phyloP scores from a whole-genome alignment of 306 rosid species.

The Fragaria ananassa region DNA sequence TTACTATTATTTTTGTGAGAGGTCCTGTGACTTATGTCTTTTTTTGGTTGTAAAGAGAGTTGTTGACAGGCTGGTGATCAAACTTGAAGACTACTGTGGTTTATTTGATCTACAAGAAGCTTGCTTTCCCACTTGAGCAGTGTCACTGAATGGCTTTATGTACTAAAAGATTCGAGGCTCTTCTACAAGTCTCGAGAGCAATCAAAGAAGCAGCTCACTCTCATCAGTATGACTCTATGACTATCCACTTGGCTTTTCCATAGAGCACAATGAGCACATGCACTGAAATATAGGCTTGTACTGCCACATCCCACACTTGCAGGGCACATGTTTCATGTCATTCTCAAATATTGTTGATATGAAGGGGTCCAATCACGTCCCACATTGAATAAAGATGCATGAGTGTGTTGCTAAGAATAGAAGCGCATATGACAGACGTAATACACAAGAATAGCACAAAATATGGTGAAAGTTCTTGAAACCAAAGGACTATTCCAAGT shows the following conservation, averaged over 20 bases:
- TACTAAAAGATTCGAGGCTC: background rate
- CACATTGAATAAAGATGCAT: background rate
- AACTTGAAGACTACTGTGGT: background rate
- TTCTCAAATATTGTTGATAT: background rate
- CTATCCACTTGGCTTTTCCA: background rate
- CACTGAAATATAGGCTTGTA: background rate
- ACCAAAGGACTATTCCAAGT: background rate
- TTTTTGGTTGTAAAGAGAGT: conserved; percentile 5
- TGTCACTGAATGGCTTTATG: background rate
- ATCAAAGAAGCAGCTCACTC: background rate
- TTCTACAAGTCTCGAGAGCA: background rate
- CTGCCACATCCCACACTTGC: background rate
- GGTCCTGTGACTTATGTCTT: background rate
- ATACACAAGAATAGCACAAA: background rate
- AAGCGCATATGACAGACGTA: background rate
- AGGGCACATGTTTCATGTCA: background rate
- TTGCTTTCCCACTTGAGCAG: background rate
- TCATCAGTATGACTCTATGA: background rate
- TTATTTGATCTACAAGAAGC: background rate
- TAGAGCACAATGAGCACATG: background rate
- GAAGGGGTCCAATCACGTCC: background rate
- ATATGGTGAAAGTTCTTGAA: background rate
- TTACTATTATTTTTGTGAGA: background rate
- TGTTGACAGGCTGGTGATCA: background rate
- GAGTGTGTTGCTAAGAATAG: background rate